phyloP scores from a whole-genome alignment of 2,329 filamentous ascomycete genomes.

The Esteya vermicola region DNA sequence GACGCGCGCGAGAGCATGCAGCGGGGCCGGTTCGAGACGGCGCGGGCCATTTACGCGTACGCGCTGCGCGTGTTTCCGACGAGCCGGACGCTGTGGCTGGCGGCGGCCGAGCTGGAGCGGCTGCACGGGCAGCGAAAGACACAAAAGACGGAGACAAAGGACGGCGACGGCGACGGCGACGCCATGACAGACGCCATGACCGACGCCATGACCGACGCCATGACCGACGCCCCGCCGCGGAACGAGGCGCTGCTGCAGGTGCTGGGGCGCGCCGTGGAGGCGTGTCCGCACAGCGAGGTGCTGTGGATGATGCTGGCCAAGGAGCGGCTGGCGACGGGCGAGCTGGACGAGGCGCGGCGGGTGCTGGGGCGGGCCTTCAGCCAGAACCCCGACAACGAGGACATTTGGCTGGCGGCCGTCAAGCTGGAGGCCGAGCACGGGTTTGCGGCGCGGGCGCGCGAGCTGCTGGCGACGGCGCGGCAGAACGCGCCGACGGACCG shows the following conservation, averaged over 20 bases:
- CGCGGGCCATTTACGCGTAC: constrained; percentile 85
- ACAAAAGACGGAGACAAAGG: too few relatives aligned
- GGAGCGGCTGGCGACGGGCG: constrained; percentile 82
- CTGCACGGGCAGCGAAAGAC: constrained; percentile 63
- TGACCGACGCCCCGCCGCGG: too few relatives aligned
- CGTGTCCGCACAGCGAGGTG: constrained; percentile 79
- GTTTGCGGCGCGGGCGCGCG: constrained; percentile 66
- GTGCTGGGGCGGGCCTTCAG: constrained; percentile 85
- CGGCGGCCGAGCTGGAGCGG: constrained; percentile 80
- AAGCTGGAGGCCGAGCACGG: constrained; percentile 88
- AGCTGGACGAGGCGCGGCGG: constrained; percentile 72
- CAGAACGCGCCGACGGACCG: constrained; percentile 86
- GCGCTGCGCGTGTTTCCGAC: constrained; percentile 79
- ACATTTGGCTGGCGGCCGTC: constrained; percentile 94
- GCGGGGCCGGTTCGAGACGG: constrained; percentile 75
- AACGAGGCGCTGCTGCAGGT: constrained; percentile 62
- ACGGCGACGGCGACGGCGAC: too few relatives aligned
- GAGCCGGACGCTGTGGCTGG: constrained; percentile 78
- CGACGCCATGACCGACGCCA: too few relatives aligned
- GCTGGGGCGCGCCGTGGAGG: constrained; percentile 85
- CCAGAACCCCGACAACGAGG: constrained; percentile 91
- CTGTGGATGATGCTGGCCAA: constrained; percentile 94
- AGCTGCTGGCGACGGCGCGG: constrained; percentile 68
- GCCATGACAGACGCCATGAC: too few relatives aligned
- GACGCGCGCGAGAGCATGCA: constrained; percentile 75